Evolutionary conservation across 2,329 filamentous ascomycete genomes (phyloP), one percentile per base, ranked within the genome.

Genomic region (Phialemonium atrogriseum): DNA sequence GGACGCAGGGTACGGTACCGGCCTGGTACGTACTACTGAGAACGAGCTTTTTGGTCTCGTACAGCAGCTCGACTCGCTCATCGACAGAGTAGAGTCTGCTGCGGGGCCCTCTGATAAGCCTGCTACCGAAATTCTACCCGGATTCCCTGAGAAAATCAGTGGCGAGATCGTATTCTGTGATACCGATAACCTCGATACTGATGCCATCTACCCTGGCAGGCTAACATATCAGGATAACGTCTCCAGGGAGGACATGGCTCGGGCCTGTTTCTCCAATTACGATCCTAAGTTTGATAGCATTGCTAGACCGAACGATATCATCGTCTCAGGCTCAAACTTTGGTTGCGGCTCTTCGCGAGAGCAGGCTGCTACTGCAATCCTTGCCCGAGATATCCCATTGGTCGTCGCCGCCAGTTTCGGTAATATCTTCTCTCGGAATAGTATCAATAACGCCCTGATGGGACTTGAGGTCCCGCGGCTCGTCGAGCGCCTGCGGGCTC

Each of bases 191-290:
- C 76, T 95, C 53, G 84, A 91, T 59, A 96, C 89, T 0, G 89
- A 96, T 50, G 80, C 73, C 33, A 94, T 96, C 54, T 96, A 96
- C 55, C 83, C 87, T 84, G 27, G 27, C 5, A 28, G 21, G 11
- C 24, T 85, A 55, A 95, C 88, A 0, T 96, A 96, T 58, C 85
- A 93, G 52, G 88, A 96, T 50, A 72, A 84, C 47, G 68, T 96
- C 1, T 62, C 82, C 0, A 65, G 60, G 1, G 80, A 85, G 39
- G 76, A 76, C 35, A 95, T 96, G 89, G 85, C 86, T 0, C 66
- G 83, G 43, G 87, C 88, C 1, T 88, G 84, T 57, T 95, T 96
- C 87, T 73, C 82, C 52, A 96, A 96, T 67, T 96, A 94, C 60
- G 89, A 96, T 52, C 60, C 70, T 0, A 53, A 64, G 0, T 95